A percentile compares a stretch with the other conserved stretches of the same genome.
phyloP scores from a whole-genome alignment of 2,329 filamentous ascomycete genomes.

The Alternaria consortialis region DNA sequence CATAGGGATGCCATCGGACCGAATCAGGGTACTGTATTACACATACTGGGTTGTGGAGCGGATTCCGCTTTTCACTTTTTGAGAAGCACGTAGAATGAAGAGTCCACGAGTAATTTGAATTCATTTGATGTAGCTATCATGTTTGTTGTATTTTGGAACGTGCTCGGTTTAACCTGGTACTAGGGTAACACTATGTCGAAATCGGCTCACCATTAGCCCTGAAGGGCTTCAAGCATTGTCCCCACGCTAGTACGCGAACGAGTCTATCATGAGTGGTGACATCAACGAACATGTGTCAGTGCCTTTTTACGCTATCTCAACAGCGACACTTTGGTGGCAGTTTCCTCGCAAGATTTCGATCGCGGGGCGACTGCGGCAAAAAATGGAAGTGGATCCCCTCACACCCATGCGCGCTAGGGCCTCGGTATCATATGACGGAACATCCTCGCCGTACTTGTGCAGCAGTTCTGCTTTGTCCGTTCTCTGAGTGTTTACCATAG shows the following conservation, averaged over 20 bases:
- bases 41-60: slow-evolving; percentile 10
- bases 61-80: slow-evolving; percentile 7
- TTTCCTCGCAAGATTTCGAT: slow-evolving; percentile 5
- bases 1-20: slow-evolving; percentile 1
- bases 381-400: slow-evolving; percentile 23
- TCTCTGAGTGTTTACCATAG: background rate
- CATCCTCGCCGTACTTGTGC: slow-evolving; percentile 8
- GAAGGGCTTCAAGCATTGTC: background rate
- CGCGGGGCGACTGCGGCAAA: slow-evolving; percentile 19
- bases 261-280: slow-evolving; percentile 15
- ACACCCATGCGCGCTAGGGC: slow-evolving; percentile 24
- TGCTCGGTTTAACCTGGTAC: background rate
- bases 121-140: background rate
- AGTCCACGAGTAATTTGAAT: background rate
- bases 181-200: background rate
- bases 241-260: slow-evolving; percentile 1
- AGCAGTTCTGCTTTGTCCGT: background rate
- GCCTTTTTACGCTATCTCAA: slow-evolving; percentile 2
- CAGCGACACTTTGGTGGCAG: background rate
- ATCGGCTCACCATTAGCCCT: background rate
- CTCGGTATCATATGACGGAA: slow-evolving; percentile 46
- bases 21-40: slow-evolving; percentile 6
- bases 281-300: slow-evolving; percentile 19
- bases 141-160: background rate
- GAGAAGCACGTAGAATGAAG: background rate